Evolutionary conservation across 164 flowering plant species (phyloP).

Genomic region (Annona squamosa): DNA sequence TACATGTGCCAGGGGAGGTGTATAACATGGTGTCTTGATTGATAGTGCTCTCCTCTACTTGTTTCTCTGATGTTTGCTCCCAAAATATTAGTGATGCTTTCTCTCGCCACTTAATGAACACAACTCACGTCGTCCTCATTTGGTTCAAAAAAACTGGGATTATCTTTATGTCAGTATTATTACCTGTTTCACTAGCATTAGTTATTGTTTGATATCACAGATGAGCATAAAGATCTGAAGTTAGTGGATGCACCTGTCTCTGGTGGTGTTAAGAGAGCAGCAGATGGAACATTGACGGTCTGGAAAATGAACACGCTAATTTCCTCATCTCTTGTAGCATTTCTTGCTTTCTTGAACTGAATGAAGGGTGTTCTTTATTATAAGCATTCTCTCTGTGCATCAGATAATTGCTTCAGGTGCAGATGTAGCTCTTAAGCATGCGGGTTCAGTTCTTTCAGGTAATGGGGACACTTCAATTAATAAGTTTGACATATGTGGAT

Average conservation of each 20-base stretch:
- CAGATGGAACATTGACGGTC: conserved; percentile 87
- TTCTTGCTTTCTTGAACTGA: background rate
- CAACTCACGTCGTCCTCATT: too few relatives aligned
- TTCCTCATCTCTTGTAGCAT: conserved; percentile 1
- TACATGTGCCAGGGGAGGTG: too few relatives aligned
- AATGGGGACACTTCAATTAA: conserved; percentile 6
- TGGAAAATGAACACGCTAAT: conserved; percentile 7
- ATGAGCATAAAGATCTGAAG: conserved; percentile 63
- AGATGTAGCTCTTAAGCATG: conserved; percentile 65
- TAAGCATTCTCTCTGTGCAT: background rate
- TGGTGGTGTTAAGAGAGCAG: conserved; percentile 89
- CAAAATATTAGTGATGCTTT: too few relatives aligned
- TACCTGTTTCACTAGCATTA: background rate
- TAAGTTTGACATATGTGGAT: background rate
- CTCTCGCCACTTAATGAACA: too few relatives aligned
- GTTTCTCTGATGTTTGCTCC: too few relatives aligned
- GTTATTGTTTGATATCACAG: conserved; percentile 18
- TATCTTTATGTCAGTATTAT: background rate
- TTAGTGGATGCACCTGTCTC: conserved; percentile 99
- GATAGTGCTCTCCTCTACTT: too few relatives aligned
- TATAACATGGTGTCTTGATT: too few relatives aligned
- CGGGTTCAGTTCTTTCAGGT: conserved; percentile 88
- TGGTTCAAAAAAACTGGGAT: too few relatives aligned
- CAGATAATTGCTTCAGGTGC: conserved; percentile 95
- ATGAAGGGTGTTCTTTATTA: background rate